Conservation (phyloP, 2,329 filamentous ascomycete species). For the Penicillium sp. region DNA sequence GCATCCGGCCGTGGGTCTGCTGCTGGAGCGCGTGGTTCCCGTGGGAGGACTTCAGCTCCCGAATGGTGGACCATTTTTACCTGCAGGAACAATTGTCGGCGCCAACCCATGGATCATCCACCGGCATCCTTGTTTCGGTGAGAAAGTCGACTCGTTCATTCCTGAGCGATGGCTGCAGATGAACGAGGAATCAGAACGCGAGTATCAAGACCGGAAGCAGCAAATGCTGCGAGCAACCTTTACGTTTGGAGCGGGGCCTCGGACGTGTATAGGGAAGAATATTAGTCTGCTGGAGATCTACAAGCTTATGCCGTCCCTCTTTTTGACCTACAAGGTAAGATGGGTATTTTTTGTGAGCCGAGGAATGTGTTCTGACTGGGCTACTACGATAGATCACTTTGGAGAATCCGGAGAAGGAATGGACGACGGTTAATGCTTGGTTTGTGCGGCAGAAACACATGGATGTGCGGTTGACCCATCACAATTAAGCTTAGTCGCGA, state of each 20-base stretch:
- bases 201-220: conserved; percentile 14
- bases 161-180: conserved; percentile 26
- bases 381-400: conserved; percentile 17
- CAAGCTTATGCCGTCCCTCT: conserved; percentile 58
- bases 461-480: conserved; percentile 25
- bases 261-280: conserved; percentile 58
- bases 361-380: background rate
- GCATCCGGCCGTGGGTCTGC: conserved; percentile 25
- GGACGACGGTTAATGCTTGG: conserved; percentile 49
- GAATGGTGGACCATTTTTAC: conserved; percentile 18
- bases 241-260: conserved; percentile 55
- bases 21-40: conserved; percentile 27
- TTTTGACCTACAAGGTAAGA: conserved; percentile 29
- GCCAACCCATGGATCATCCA: conserved; percentile 36
- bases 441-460: conserved; percentile 47
- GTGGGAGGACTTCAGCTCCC: conserved; percentile 22
- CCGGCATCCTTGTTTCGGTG: conserved; percentile 22
- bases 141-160: conserved; percentile 19
- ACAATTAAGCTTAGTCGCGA: background rate
- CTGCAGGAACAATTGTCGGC: conserved; percentile 32
- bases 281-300: conserved; percentile 59
- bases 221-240: conserved; percentile 25
- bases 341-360: background rate
- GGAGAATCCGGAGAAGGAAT: conserved; percentile 15
- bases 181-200: conserved; percentile 11